These are phyloP conservation scores for Lentinus polychrous DNA, from an alignment of 1,284 basidiomycete genomes.

Conservation along the genomic window DNA sequence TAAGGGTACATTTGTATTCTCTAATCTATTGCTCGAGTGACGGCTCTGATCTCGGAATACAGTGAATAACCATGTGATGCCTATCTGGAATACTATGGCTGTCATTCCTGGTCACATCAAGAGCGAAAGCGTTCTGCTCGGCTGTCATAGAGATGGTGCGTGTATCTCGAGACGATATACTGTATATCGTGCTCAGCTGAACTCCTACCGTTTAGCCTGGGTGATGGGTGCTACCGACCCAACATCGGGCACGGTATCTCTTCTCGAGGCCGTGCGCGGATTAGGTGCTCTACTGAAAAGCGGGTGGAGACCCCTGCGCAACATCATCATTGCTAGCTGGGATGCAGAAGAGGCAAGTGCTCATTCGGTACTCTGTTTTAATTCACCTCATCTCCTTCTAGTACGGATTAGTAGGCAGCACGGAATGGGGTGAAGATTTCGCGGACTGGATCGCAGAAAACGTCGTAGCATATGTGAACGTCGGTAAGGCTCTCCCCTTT, in stretches of 20 bases:
- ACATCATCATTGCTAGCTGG: slow-evolving; percentile 84
- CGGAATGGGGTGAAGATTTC: slow-evolving; percentile 90
- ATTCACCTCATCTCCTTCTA: slow-evolving; percentile 21
- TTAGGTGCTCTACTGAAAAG: slow-evolving; percentile 62
- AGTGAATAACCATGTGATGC: slow-evolving; percentile 74
- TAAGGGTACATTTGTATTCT: slow-evolving; percentile 35
- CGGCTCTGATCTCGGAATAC: slow-evolving; percentile 6
- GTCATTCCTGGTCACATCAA: slow-evolving; percentile 84
- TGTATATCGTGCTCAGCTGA: too few relatives aligned
- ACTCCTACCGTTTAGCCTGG: slow-evolving; percentile 14
- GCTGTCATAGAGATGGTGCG: slow-evolving; percentile 82
- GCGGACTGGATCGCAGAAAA: slow-evolving; percentile 71
- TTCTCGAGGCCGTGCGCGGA: slow-evolving; percentile 78
- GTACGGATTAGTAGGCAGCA: slow-evolving; percentile 84
- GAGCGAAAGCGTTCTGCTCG: slow-evolving; percentile 82
- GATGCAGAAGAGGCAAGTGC: slow-evolving; percentile 78
- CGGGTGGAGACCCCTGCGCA: slow-evolving; percentile 87
- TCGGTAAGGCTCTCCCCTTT: slow-evolving; percentile 39
- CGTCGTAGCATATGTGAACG: slow-evolving; percentile 85
- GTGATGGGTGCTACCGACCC: slow-evolving; percentile 84
- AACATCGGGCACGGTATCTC: slow-evolving; percentile 75
- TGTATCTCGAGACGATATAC: slow-evolving; percentile 4
- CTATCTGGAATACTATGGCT: slow-evolving; percentile 86
- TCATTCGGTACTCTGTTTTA: not conserved
- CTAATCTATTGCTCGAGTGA: not conserved